Evolutionary conservation across 73 alveolate genomes (phyloP), one percentile per base, ranked within the genome.

Genomic region (Urostyla sp.): DNA sequence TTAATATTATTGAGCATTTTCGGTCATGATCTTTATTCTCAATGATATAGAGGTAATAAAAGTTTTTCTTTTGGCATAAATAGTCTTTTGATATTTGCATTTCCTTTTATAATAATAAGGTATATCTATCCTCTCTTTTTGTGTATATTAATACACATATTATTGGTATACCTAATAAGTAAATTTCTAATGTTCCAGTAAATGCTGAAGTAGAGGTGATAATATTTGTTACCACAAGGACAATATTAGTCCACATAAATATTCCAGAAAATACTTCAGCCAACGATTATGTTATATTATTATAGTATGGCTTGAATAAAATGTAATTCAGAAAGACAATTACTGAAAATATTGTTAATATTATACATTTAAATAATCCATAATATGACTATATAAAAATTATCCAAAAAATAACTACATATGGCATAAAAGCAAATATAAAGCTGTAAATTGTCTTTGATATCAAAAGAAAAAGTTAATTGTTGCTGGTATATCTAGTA

Each of bases 81-180:
- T 90, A 95, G 0, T 98, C 99, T 79, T 92, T 94, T 51, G 90
- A 84, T 67, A 95, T 76, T 88, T 92, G 86, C 54, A 82, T 87
- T 40, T 81, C 63, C 36, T 89, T 66, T 44, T 77, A 79, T 52
- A 95, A 59, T 45, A 95, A 72, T 43, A 92, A 77, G 16, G 82
- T 82, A 69, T 92, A 87, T 58, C 97, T 90, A 54, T 87, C 69
- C 53, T 95, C 96, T 79, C 90, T 76, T 56, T 84, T 92, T 18
- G 96, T 90, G 16, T 80, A 34, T 56, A 92, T 83, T 13, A 92
- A 77, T 31, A 73, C 74, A 40, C 90, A 56, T 24, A 92, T 75
- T 55, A 95, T 81, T 0, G 96, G 94, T 11, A 93, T 85, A 27
- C 97, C 97, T 26, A 95, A 75, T 75, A 92, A 82, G 79, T 92